These are phyloP conservation scores for Suhomyces terraborum DNA, from an alignment of 1,139 yeast species.

Conservation along the genomic window DNA sequence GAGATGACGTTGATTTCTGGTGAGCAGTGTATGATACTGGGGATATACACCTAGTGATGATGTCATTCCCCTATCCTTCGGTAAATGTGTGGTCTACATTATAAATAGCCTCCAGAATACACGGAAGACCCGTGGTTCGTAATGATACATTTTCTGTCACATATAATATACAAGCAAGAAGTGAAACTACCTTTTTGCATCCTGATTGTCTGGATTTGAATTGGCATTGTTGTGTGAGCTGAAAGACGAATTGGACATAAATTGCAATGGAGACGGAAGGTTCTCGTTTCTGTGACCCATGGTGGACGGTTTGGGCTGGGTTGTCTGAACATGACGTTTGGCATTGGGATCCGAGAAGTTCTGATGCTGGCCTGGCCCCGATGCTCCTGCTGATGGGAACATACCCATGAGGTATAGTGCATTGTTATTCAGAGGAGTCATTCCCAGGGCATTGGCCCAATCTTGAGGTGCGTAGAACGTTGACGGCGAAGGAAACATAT, in stretches of 20 bases:
- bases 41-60: too few species aligned
- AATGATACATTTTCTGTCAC: constrained; percentile 7
- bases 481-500: constrained; percentile 57
- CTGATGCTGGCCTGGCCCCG: constrained; percentile 13
- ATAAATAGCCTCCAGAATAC: neutral
- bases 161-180: constrained; percentile 9
- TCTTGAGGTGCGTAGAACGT: constrained; percentile 51
- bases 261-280: constrained; percentile 19
- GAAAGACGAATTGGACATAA: constrained; percentile 17
- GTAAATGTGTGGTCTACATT: too few species aligned
- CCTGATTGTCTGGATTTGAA: constrained; percentile 8
- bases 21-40: too few species aligned
- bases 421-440: constrained; percentile 36
- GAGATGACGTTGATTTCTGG: too few species aligned
- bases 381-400: constrained; percentile 20
- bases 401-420: constrained; percentile 21
- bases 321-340: constrained; percentile 4
- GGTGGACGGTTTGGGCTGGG: constrained; percentile 1
- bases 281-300: constrained; percentile 11
- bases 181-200: constrained; percentile 8
- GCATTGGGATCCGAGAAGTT: constrained; percentile 5
- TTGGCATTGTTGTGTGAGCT: constrained; percentile 8
- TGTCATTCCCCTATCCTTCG: too few species aligned
- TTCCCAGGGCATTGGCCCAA: constrained; percentile 37
- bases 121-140: constrained; percentile 4